phyloP scores from a whole-genome alignment of 2,329 filamentous ascomycete genomes.

The Calonectria hawksworthii region DNA sequence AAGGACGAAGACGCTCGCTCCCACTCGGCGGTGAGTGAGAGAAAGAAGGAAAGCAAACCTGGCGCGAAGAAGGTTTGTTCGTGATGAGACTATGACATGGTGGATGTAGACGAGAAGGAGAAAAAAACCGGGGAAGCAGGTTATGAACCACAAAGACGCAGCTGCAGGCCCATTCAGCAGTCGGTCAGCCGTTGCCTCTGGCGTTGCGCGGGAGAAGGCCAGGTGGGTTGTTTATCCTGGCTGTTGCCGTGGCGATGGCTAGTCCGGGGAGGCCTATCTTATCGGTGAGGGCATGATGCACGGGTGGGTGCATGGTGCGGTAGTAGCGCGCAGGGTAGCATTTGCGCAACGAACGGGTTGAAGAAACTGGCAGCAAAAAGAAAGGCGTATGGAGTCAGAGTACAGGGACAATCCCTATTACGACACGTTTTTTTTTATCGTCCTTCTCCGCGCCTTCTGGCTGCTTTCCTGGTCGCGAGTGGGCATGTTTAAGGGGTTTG shows the following conservation, averaged over 20 bases:
- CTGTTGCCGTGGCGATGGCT: conserved; percentile 43
- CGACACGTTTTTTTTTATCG: neutral
- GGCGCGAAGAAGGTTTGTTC: conserved; percentile 36
- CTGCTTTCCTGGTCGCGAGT: neutral
- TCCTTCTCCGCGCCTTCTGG: neutral
- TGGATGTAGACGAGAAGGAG: conserved; percentile 27
- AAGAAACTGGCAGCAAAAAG: neutral
- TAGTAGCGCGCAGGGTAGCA: conserved; percentile 17
- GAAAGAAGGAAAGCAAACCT: conserved; percentile 29
- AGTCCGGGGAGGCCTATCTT: conserved; percentile 33
- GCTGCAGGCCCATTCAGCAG: conserved; percentile 28
- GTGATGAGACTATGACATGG: conserved; percentile 42
- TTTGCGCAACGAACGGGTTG: neutral
- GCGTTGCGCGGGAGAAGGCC: conserved; percentile 23
- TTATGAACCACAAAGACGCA: conserved; percentile 29
- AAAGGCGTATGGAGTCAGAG: neutral
- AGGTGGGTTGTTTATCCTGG: conserved; percentile 43
- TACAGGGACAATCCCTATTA: conserved; percentile 5
- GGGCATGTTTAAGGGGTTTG: neutral
- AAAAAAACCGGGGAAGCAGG: conserved; percentile 39
- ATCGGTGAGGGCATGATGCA: conserved; percentile 31
- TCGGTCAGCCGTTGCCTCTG: conserved; percentile 38
- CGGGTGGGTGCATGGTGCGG: conserved; percentile 13
- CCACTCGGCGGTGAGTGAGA: conserved; percentile 28
- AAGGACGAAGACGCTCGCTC: conserved; percentile 24